These are phyloP conservation scores for Wallacemonas collosoma DNA, from an alignment of 208 protist genomes.

Conservation along the genomic window DNA sequence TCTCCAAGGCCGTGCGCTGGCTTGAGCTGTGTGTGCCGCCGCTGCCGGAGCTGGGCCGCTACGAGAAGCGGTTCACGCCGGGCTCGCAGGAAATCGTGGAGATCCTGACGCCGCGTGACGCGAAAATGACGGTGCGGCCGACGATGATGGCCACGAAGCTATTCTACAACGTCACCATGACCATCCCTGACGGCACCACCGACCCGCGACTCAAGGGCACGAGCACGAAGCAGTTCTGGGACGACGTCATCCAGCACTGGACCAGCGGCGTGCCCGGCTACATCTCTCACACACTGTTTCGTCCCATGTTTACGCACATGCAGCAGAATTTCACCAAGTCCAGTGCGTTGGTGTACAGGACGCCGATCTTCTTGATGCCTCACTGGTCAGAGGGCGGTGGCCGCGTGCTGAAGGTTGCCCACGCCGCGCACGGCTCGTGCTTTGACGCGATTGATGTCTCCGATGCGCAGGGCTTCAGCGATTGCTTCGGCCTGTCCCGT, in stretches of 20 bases:
- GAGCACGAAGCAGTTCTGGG: slow-evolving; percentile 91
- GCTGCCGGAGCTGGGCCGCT: slow-evolving; percentile 81
- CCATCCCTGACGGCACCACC: slow-evolving; percentile 77
- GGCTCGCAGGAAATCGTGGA: slow-evolving; percentile 92
- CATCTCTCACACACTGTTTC: slow-evolving; percentile 91
- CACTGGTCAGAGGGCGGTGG: slow-evolving; percentile 89
- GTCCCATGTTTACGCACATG: slow-evolving; percentile 91
- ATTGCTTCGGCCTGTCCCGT: slow-evolving; percentile 89
- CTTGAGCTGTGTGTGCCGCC: slow-evolving; percentile 90
- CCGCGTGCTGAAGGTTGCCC: slow-evolving; percentile 86
- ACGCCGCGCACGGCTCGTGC: slow-evolving; percentile 84
- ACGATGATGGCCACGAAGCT: slow-evolving; percentile 93
- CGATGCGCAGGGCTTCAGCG: slow-evolving; percentile 90
- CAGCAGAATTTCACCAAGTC: slow-evolving; percentile 87
- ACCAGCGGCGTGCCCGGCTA: slow-evolving; percentile 87
- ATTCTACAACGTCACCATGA: slow-evolving; percentile 91
- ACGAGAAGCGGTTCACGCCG: slow-evolving; percentile 90
- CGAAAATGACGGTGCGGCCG: slow-evolving; percentile 91
- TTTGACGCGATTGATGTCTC: slow-evolving; percentile 89
- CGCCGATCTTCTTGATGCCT: slow-evolving; percentile 86
- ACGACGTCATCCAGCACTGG: slow-evolving; percentile 91
- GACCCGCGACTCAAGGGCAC: slow-evolving; percentile 84
- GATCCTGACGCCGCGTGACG: slow-evolving; percentile 84
- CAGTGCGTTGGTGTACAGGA: slow-evolving; percentile 79
- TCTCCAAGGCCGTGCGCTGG: slow-evolving; percentile 80